Conservation (phyloP, 768 basidiomycete genomes). For the Inosperma sp. region DNA sequence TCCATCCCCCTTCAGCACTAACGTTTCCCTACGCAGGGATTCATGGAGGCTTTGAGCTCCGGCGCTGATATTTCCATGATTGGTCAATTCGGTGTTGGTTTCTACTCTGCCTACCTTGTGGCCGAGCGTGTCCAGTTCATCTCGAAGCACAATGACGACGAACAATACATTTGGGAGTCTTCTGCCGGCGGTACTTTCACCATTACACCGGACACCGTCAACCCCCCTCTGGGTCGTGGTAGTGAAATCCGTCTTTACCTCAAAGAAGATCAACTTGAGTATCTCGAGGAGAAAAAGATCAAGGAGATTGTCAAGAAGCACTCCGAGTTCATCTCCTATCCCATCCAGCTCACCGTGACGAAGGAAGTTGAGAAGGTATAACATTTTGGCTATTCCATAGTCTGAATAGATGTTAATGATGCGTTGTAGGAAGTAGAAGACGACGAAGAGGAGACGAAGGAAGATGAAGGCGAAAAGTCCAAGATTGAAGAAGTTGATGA, state of each 20-base stretch:
- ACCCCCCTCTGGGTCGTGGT: constrained; percentile 90
- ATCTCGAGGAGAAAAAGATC: constrained; percentile 98
- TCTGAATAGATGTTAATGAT: constrained; percentile 11
- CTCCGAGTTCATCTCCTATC: constrained; percentile 99
- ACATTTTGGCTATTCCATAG: constrained; percentile 9
- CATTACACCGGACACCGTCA: constrained; percentile 89
- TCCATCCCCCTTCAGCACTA: constrained; percentile 4
- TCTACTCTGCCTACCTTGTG: constrained; percentile 99
- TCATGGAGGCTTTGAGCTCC: constrained; percentile 97
- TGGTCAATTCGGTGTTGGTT: constrained; percentile 99
- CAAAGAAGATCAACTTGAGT: constrained; percentile 99
- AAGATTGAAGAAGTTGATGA: constrained; percentile 84
- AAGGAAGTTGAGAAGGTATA: constrained; percentile 99
- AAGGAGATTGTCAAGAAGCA: constrained; percentile 99
- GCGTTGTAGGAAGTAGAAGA: constrained; percentile 75
- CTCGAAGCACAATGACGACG: constrained; percentile 99
- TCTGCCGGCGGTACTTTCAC: constrained; percentile 99
- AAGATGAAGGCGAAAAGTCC: constrained; percentile 69
- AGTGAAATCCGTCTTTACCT: constrained; percentile 87
- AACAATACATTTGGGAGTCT: constrained; percentile 99
- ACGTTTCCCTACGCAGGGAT: constrained; percentile 59
- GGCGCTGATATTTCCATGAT: constrained; percentile 95
- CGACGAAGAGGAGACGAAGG: constrained; percentile 67
- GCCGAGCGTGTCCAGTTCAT: constrained; percentile 98
- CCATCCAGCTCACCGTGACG: constrained; percentile 95